Conservation (phyloP, 2,329 filamentous ascomycete species). For the Geosmithia flava region DNA sequence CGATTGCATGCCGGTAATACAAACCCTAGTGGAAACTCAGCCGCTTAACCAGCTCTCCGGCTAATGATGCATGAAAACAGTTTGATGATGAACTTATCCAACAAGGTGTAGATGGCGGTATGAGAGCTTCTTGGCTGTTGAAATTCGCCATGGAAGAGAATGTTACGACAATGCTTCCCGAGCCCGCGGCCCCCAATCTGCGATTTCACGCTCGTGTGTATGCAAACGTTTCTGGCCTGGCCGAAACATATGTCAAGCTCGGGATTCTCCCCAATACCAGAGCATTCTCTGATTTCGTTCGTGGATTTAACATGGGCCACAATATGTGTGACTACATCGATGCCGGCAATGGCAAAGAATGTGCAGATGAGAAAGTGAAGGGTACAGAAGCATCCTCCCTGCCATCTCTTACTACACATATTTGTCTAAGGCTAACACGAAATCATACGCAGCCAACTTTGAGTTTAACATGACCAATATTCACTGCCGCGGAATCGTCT, state of each 20-base stretch:
- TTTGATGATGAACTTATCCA: constrained; percentile 18
- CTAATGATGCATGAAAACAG: constrained; percentile 6
- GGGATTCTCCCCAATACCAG: constrained; percentile 11
- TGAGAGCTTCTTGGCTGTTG: constrained; percentile 12
- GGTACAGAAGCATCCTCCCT: constrained; percentile 10
- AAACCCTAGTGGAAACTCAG: not conserved
- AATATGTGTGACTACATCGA: constrained; percentile 24
- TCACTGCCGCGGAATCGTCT: constrained; percentile 25
- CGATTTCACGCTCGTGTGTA: constrained; percentile 21
- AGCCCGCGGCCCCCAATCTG: constrained; percentile 9
- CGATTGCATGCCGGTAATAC: constrained; percentile 21
- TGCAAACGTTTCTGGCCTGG: constrained; percentile 22
- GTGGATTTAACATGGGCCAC: constrained; percentile 26
- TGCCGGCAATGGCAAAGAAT: constrained; percentile 28
- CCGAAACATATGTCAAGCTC: constrained; percentile 16
- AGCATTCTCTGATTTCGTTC: constrained; percentile 19
- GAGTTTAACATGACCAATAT: constrained; percentile 18
- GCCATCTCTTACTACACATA: not conserved
- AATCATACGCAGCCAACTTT: constrained; percentile 12
- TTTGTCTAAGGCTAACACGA: constrained; percentile 4
- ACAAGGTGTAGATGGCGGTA: constrained; percentile 16
- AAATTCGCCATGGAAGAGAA: constrained; percentile 12
- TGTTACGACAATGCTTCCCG: constrained; percentile 6
- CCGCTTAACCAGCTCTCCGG: not conserved
- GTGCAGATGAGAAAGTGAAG: constrained; percentile 25